A percentile compares a stretch with the other conserved stretches of the same genome.
Conservation (phyloP, 2,329 filamentous ascomycete species). For the Aschersonia sp. region DNA sequence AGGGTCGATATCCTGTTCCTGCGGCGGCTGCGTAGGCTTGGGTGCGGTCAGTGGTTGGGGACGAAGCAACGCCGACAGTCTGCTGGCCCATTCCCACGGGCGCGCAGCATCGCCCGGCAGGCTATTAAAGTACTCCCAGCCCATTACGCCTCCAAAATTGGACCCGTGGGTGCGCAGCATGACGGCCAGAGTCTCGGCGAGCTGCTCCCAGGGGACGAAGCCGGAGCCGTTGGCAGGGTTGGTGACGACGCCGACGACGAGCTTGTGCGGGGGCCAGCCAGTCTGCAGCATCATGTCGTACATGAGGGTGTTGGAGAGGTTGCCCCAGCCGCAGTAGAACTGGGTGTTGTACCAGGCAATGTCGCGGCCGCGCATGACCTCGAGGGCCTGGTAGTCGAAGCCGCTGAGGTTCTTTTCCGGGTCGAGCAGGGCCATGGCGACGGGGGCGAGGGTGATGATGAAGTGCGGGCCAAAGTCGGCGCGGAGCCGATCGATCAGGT, state of each 20-base stretch:
- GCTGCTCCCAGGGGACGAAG: conserved; percentile 32
- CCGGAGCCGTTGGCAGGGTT: conserved; percentile 57
- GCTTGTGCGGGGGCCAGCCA: conserved; percentile 58
- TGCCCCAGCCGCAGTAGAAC: conserved; percentile 85
- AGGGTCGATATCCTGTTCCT: conserved; percentile 4
- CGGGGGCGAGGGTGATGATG: conserved; percentile 68
- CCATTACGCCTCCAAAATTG: conserved; percentile 75
- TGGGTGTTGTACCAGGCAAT: conserved; percentile 84
- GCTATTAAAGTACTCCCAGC: conserved; percentile 91
- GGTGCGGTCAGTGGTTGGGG: conserved; percentile 9
- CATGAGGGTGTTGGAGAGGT: conserved; percentile 27
- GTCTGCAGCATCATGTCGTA: conserved; percentile 37
- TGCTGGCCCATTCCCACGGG: conserved; percentile 67
- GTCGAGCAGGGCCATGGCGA: conserved; percentile 55
- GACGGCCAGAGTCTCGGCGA: conserved; percentile 25
- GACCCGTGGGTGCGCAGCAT: conserved; percentile 35
- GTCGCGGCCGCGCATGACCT: conserved; percentile 46
- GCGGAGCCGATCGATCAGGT: conserved; percentile 52
- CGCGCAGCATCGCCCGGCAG: conserved; percentile 44
- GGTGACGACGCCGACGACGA: conserved; percentile 72
- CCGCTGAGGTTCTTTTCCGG: conserved; percentile 53
- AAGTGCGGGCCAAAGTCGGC: conserved; percentile 56
- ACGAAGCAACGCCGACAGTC: conserved; percentile 38
- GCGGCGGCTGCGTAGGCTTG: background rate
- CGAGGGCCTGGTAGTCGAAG: conserved; percentile 65